A percentile compares a stretch with the other conserved stretches of the same genome.
Evolutionary conservation across 177 flowering plant species (phyloP).

Genomic region (Vitis hybrid): DNA sequence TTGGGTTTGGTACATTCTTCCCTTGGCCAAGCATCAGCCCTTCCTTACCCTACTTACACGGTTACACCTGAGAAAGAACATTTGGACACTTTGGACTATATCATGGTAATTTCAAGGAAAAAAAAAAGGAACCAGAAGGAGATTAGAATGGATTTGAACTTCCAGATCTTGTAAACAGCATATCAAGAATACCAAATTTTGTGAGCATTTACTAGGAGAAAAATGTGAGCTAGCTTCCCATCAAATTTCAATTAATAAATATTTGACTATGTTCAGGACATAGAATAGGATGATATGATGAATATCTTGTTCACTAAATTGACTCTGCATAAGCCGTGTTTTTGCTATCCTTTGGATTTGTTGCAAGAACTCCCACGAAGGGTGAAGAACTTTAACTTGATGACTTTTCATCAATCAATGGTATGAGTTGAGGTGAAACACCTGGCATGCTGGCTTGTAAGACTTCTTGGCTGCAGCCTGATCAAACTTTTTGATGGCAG

Average conservation of each 20-base stretch:
- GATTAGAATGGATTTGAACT: too few relatives aligned
- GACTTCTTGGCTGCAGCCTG: constrained; percentile 59
- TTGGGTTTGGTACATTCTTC: too few relatives aligned
- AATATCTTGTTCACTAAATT: constrained; percentile 8
- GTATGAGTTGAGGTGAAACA: constrained; percentile 73
- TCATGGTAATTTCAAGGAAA: too few relatives aligned
- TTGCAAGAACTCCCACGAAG: too few relatives aligned
- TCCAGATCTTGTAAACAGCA: too few relatives aligned
- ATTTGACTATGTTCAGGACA: background rate
- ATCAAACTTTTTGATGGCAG: constrained; percentile 67
- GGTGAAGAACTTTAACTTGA: background rate
- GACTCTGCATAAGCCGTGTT: background rate
- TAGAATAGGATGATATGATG: background rate
- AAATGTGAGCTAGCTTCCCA: background rate
- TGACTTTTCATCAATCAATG: constrained; percentile 23
- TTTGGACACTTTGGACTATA: too few relatives aligned
- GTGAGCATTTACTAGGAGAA: background rate
- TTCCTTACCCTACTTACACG: too few relatives aligned
- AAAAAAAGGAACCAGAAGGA: too few relatives aligned
- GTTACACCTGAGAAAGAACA: too few relatives aligned
- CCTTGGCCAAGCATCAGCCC: too few relatives aligned
- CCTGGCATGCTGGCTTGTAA: constrained; percentile 71
- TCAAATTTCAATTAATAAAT: constrained; percentile 14
- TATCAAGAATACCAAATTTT: constrained; percentile 2
- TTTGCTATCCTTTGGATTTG: too few relatives aligned